Percentiles rank a stretch among this genome's conserved stretches.
phyloP scores from a whole-genome alignment of 2,329 filamentous ascomycete genomes.

The Cladosporium sp. region DNA sequence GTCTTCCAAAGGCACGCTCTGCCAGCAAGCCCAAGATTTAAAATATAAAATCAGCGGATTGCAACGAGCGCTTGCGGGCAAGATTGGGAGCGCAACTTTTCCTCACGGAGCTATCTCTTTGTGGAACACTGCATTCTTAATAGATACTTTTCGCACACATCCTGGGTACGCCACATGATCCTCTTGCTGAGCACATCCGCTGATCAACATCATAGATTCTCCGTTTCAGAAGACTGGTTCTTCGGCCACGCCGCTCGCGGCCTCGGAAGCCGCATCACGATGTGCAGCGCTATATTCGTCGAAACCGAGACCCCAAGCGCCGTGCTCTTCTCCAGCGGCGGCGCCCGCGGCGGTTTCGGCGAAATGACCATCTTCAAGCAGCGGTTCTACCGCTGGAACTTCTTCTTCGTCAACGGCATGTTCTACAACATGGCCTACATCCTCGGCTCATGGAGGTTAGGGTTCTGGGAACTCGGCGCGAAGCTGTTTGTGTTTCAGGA shows the following conservation, averaged over 20 bases:
- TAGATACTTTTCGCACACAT: slow-evolving; percentile 34
- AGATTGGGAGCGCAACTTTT: neutral
- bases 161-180: slow-evolving; percentile 38
- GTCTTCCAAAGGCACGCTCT: slow-evolving; percentile 24
- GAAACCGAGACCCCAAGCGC: slow-evolving; percentile 53
- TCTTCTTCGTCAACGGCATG: slow-evolving; percentile 54
- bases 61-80: slow-evolving; percentile 27
- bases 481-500: slow-evolving; percentile 55
- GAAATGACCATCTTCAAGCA: slow-evolving; percentile 58
- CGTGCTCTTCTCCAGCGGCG: slow-evolving; percentile 44
- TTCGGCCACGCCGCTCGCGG: slow-evolving; percentile 52
- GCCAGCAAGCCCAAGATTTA: slow-evolving; percentile 49
- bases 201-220: slow-evolving; percentile 35
- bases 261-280: slow-evolving; percentile 36
- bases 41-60: slow-evolving; percentile 56
- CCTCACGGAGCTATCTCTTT: neutral
- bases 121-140: slow-evolving; percentile 39
- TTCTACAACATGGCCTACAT: slow-evolving; percentile 53
- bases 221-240: slow-evolving; percentile 56
- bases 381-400: slow-evolving; percentile 55
- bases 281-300: slow-evolving; percentile 55
- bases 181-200: neutral
- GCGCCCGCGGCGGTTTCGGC: slow-evolving; percentile 50
- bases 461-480: slow-evolving; percentile 51
- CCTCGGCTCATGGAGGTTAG: slow-evolving; percentile 50